Conservation (phyloP, 1,284 basidiomycete species). For the Trametes hirsuta region DNA sequence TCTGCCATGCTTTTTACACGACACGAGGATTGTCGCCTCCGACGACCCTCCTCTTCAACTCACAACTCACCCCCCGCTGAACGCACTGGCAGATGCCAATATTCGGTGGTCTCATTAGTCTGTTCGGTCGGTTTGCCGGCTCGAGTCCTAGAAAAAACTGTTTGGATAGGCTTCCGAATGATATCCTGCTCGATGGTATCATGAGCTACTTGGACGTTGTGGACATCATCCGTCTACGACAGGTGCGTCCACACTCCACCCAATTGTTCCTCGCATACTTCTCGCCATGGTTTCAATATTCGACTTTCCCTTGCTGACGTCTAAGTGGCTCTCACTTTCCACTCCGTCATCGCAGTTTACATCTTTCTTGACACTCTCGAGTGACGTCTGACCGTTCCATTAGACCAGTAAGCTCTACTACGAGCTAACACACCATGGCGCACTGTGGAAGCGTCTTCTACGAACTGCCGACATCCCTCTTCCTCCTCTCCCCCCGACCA, state of each 20-base stretch:
- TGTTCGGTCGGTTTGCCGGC: slow-evolving; percentile 3
- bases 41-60: too few relatives aligned
- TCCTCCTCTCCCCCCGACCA: slow-evolving; percentile 66
- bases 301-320: neutral
- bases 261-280: too few relatives aligned
- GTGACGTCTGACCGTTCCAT: too few relatives aligned
- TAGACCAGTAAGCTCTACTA: slow-evolving; percentile 22
- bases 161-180: slow-evolving; percentile 24
- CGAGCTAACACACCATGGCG: slow-evolving; percentile 53
- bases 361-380: too few relatives aligned
- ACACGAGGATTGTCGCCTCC: too few relatives aligned
- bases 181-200: slow-evolving; percentile 24
- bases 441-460: slow-evolving; percentile 71
- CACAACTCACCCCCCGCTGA: neutral
- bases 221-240: slow-evolving; percentile 26
- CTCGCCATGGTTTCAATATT: neutral
- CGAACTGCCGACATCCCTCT: slow-evolving; percentile 53
- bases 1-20: too few relatives aligned
- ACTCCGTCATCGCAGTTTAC: slow-evolving; percentile 1
- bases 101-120: neutral
- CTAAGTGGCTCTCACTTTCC: neutral
- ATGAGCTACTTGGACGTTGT: slow-evolving; percentile 19
- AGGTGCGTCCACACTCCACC: slow-evolving; percentile 11
- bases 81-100: neutral
- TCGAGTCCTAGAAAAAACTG: slow-evolving; percentile 2